Percentiles rank a stretch among this genome's conserved stretches.
phyloP scores from a whole-genome alignment of 768 basidiomycete species.

The Amanita exitialis region DNA sequence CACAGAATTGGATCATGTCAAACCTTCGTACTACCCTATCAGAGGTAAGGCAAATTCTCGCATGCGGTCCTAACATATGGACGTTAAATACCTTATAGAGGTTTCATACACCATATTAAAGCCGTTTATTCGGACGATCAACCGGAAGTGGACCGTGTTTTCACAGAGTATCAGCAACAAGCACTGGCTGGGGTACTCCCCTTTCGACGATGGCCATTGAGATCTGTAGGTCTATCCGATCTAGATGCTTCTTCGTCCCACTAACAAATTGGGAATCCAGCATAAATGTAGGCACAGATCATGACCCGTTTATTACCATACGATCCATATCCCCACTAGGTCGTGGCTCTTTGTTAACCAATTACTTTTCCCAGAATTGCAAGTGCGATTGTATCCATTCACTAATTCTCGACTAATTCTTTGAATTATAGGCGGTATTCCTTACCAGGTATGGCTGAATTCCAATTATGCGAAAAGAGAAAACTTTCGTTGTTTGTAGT shows the following conservation, averaged over 20 bases:
- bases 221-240: constrained; percentile 35
- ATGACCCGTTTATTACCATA: neutral
- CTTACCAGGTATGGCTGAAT: constrained; percentile 51
- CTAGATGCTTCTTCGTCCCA: neutral
- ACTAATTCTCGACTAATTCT: neutral
- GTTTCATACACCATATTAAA: constrained; percentile 51
- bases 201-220: constrained; percentile 67
- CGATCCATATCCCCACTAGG: constrained; percentile 26
- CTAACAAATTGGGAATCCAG: constrained; percentile 23
- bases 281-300: constrained; percentile 45
- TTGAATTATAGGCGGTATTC: constrained; percentile 49
- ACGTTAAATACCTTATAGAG: constrained; percentile 26
- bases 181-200: constrained; percentile 42
- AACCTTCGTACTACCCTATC: constrained; percentile 40
- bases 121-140: constrained; percentile 26
- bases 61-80: neutral
- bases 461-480: neutral
- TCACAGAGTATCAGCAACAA: constrained; percentile 57
- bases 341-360: constrained; percentile 60
- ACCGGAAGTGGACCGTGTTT: constrained; percentile 47
- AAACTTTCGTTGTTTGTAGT: constrained; percentile 30
- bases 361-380: constrained; percentile 86
- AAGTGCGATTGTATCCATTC: constrained; percentile 14
- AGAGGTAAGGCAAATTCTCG: constrained; percentile 23
- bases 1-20: constrained; percentile 21